phyloP scores from a whole-genome alignment of 1,139 yeast species.

The Saccharomyces hybrid region DNA sequence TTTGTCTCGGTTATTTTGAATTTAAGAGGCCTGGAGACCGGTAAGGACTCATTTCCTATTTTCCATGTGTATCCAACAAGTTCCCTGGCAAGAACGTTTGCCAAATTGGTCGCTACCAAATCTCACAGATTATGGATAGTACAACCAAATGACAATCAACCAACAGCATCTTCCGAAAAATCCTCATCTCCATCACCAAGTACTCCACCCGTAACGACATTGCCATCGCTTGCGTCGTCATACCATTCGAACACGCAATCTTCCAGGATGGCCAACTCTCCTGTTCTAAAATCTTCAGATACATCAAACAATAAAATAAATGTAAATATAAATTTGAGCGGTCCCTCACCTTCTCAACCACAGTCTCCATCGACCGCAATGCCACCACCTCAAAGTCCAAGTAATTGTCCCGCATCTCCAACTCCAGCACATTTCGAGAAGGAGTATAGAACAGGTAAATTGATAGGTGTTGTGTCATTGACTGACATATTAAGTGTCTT shows the following conservation, averaged over 20 bases:
- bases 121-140: constrained; percentile 92
- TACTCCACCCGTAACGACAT: constrained; percentile 25
- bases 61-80: constrained; percentile 79
- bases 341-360: not conserved
- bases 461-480: constrained; percentile 81
- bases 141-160: constrained; percentile 32
- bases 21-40: constrained; percentile 72
- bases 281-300: not conserved
- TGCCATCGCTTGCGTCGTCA: constrained; percentile 9
- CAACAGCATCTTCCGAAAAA: constrained; percentile 1
- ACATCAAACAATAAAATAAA: not conserved
- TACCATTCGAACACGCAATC: not conserved
- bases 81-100: constrained; percentile 79
- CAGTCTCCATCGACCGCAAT: not conserved
- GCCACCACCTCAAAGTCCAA: not conserved
- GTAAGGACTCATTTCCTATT: constrained; percentile 90
- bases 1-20: constrained; percentile 78
- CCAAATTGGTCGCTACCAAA: constrained; percentile 89
- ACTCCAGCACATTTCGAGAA: constrained; percentile 27
- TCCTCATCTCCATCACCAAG: constrained; percentile 9
- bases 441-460: constrained; percentile 55
- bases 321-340: not conserved
- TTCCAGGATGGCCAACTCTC: not conserved
- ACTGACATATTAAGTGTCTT: constrained; percentile 79
- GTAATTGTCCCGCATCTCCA: constrained; percentile 6